Base-by-base conservation (phyloP, 805 yeast genomes). In the Nakazawaea ishiwadae region DNA sequence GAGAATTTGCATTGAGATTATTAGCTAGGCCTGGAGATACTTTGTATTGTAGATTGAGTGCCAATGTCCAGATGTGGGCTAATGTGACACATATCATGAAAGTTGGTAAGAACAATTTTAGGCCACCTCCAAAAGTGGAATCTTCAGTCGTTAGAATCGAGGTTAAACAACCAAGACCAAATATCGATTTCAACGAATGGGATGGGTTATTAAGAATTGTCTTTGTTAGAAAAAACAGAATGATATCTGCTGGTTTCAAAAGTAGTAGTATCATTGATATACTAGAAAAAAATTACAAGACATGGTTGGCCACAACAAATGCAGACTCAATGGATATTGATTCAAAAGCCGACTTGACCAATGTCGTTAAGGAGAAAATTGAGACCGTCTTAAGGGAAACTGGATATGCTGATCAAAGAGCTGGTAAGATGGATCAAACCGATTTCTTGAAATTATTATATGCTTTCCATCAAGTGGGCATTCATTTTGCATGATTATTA, bases 31-130 rank as follows among this genome's bases (percentile, higher is more conserved):
- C 99, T 0, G 99, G 99, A n/a, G 98, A 93, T 53, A 63, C 87
- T 1, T 69, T 93, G 30, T 93, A 91, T 67, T 89, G 96, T 63
- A 77, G 99, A 55, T 71, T 93, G 41, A 84, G 96, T 24, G 98
- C 96, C 23, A 93, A 93, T 57, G 98, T 93, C 1, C 99, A 93
- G 58, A 91, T 93, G 98, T 93, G 98, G 97, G 96, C 97, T n/a
- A 87, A 87, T 50, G 97, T 93, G 12, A 89, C 95, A 6, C 99
- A 93, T 60, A 86, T 93, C 40, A 93, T 93, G 99, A 93, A 93
- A 63, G 99, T 93, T 23, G 98, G 98, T 18, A 84, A 81, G 58
- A 93, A 93, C 59, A 93, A 93, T 58, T 93, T 93, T 70, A 75
- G 96, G 53, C 99, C 99, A 18, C 99, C 99, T 9, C 99, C 99